These are phyloP conservation scores for Pichia sp. DNA, from an alignment of 1,139 yeast genomes.

Conservation along the genomic window DNA sequence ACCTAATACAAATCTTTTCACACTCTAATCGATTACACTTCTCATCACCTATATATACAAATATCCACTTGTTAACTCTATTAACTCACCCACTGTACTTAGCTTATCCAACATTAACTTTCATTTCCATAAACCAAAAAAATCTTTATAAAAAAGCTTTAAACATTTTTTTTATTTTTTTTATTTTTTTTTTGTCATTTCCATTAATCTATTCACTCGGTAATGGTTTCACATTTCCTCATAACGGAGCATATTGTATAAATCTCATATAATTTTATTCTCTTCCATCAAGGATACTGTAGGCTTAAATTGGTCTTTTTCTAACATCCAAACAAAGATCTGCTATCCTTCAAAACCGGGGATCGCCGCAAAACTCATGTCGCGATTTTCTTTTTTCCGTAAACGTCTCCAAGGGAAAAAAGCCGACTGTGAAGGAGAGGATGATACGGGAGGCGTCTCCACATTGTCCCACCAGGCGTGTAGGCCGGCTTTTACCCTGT, in stretches of 20 bases:
- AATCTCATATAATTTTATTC: background rate
- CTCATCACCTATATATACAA: background rate
- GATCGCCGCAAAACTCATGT: background rate
- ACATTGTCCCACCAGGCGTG: background rate
- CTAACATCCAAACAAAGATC: no score
- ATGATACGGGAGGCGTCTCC: background rate
- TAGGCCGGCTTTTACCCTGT: background rate
- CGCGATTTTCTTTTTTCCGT: background rate
- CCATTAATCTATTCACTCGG: background rate
- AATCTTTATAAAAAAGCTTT: background rate
- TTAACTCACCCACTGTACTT: background rate
- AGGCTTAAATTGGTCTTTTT: no score
- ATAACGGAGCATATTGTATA: background rate
- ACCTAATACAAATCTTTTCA: background rate
- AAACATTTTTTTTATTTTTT: background rate
- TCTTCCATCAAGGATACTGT: no score
- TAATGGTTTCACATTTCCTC: background rate
- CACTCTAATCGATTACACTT: background rate
- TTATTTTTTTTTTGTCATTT: background rate
- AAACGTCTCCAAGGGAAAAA: background rate
- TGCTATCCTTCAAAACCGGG: background rate
- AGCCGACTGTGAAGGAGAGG: background rate
- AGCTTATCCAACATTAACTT: background rate
- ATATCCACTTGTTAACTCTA: background rate
- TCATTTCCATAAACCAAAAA: background rate